Base-by-base conservation (phyloP, 2,329 filamentous ascomycete species). In the Scytalidium sp. region DNA sequence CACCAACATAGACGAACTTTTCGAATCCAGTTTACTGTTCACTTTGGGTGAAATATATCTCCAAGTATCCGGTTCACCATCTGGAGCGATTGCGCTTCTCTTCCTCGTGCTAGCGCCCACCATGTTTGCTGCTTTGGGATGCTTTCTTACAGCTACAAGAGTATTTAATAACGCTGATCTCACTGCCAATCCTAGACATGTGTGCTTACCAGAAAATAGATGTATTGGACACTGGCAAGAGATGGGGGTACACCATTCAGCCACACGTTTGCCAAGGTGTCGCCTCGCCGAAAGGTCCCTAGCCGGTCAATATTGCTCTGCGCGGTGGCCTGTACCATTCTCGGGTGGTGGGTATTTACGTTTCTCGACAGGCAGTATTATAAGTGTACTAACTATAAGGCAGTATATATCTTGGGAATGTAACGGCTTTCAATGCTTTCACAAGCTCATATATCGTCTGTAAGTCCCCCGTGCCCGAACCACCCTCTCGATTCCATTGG, bases 1-100 rank as follows among this genome's bases (percentile, higher is more conserved):
- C 55, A 70, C 70, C 54, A 67, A 75, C 56, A 72, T 81, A 52
- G 71, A 79, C 56, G 72, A 73, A 22, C 73, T 81, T 45, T 72
- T 79, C 49, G 29, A 10, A 36, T 68, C 72, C 25, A 67, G 68
- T 53, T 74, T 74, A 19, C 66, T 74, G 2, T 84, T 81, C 59
- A 84, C 85, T 1, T 77, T 87, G 17, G 80, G 81, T 6, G 81
- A 83, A 48, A 81, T 88, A 51, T 88, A 87, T 64, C 73, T 64
- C 36, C 79, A 81, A 60, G 78, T 76, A 1, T 79, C 77, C 0
- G 75, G 76, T 0, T 75, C 72, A 3, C 68, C 67, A 1, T 68
- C 69, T 1, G 78, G 76, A 1, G 74, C 77, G 0, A 70, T 74
- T 0, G 75, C 74, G 0, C 62, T 81, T 9, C 67, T 79, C 1